A percentile compares a stretch with the other conserved stretches of the same genome.
These are phyloP conservation scores for Rhizophora apiculata DNA, from an alignment of 345 rosid genomes.

Conservation along the genomic window DNA sequence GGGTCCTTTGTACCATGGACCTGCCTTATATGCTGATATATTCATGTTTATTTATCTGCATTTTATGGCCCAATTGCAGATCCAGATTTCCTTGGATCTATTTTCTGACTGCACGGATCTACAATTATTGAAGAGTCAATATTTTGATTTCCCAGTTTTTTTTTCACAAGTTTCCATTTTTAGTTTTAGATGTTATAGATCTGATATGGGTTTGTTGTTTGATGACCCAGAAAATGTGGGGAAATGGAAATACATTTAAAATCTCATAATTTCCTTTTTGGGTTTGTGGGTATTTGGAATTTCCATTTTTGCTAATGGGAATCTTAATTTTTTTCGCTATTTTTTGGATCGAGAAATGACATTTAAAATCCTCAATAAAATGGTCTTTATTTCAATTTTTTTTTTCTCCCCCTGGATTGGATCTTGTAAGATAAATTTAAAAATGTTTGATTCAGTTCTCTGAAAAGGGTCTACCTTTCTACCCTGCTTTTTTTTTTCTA, in stretches of 20 bases:
- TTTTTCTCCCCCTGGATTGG: too few relatives aligned
- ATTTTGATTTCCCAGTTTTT: slow-evolving; percentile 3
- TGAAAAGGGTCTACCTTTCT: too few relatives aligned
- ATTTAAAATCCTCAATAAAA: not conserved
- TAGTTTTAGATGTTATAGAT: not conserved
- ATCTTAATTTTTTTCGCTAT: not conserved
- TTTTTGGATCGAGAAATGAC: not conserved
- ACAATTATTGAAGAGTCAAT: slow-evolving; percentile 13
- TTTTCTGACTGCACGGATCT: slow-evolving; percentile 38
- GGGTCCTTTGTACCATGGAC: slow-evolving; percentile 41
- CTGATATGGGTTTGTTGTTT: not conserved
- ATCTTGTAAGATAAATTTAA: too few relatives aligned
- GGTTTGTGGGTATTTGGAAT: not conserved
- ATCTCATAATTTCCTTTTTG: not conserved
- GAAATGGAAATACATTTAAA: not conserved
- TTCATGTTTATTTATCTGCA: not conserved
- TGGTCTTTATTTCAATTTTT: not conserved
- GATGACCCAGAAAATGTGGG: not conserved
- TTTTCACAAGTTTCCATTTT: not conserved
- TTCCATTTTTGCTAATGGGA: not conserved
- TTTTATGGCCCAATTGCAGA: not conserved
- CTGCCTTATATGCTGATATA: slow-evolving; percentile 17
- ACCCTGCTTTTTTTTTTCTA: too few relatives aligned
- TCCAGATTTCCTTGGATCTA: not conserved
- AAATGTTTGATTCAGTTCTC: too few relatives aligned